A percentile compares a stretch with the other conserved stretches of the same genome.
phyloP scores from a whole-genome alignment of 768 basidiomycete genomes.

The Panellus pusillus region DNA sequence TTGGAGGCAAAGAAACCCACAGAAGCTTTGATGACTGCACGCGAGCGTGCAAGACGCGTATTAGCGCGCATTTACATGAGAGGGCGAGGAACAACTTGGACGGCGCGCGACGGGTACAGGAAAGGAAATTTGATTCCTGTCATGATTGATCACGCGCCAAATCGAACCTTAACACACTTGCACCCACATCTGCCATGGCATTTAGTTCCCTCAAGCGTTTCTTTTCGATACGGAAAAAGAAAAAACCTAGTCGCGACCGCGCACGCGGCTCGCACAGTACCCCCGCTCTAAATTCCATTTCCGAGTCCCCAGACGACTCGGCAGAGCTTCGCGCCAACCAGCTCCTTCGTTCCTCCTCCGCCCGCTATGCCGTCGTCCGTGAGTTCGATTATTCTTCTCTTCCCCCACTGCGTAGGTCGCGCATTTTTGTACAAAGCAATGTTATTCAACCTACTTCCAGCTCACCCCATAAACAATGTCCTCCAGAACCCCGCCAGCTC shows the following conservation, averaged over 20 bases:
- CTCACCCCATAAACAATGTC: conserved; percentile 67
- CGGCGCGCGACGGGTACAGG: too few species aligned
- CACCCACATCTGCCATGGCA: neutral
- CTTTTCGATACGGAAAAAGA: conserved; percentile 8
- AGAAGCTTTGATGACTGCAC: too few species aligned
- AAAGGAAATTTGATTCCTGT: neutral
- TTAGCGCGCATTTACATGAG: too few species aligned
- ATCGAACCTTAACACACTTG: neutral
- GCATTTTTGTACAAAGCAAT: neutral
- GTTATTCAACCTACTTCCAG: conserved; percentile 32
- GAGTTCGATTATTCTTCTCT: conserved; percentile 58
- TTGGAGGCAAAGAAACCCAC: too few species aligned
- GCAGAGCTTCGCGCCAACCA: conserved; percentile 42
- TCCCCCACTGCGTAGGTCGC: conserved; percentile 68
- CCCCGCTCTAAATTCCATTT: conserved; percentile 5
- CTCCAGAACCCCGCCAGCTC: conserved; percentile 50
- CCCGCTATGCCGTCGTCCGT: conserved; percentile 57
- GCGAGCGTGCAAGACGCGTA: too few species aligned
- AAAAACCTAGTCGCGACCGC: conserved; percentile 22
- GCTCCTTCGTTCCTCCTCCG: conserved; percentile 72
- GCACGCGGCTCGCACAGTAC: conserved; percentile 34
- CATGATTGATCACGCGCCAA: neutral
- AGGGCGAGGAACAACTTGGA: too few species aligned
- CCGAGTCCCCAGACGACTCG: conserved; percentile 16
- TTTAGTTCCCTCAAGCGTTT: conserved; percentile 18